A percentile compares a stretch with the other conserved stretches of the same genome.
Evolutionary conservation across 768 basidiomycete genomes (phyloP).

Genomic region (Collybia sp.): DNA sequence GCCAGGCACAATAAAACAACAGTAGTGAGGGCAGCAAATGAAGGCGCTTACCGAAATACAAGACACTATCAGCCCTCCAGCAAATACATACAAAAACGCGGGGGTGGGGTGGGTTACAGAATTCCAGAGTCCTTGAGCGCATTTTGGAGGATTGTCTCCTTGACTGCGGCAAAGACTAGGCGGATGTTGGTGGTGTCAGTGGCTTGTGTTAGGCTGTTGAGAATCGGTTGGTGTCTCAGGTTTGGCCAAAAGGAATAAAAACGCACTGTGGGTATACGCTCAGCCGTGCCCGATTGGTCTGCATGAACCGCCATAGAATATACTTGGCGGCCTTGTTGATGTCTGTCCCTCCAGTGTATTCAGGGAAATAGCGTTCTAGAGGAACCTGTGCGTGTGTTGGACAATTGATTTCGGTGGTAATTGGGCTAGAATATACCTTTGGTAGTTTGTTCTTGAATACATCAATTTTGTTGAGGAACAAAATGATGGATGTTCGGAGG

Average conservation of each 20-base stretch:
- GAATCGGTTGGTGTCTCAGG: neutral
- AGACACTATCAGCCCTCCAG: no score
- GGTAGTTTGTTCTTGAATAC: constrained; percentile 90
- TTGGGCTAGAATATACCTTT: constrained; percentile 24
- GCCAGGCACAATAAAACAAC: no score
- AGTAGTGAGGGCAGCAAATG: no score
- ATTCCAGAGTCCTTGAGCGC: neutral
- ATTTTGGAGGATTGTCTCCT: neutral
- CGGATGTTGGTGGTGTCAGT: neutral
- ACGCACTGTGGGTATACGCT: constrained; percentile 90
- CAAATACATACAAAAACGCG: no score
- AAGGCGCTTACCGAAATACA: no score
- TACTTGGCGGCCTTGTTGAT: constrained; percentile 95
- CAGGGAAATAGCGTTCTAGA: constrained; percentile 77
- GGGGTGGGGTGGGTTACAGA: neutral
- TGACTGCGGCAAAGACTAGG: neutral
- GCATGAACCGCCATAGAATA: constrained; percentile 93
- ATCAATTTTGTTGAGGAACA: constrained; percentile 94
- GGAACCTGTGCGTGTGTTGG: constrained; percentile 69
- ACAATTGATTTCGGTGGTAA: constrained; percentile 21
- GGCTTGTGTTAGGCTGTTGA: neutral
- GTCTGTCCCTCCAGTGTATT: constrained; percentile 84
- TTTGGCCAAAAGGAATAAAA: constrained; percentile 39
- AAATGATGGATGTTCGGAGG: constrained; percentile 84
- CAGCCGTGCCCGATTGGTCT: constrained; percentile 78